Evolutionary conservation across 805 yeast species (phyloP).

Genomic region (Cephaloascus fragrans): DNA sequence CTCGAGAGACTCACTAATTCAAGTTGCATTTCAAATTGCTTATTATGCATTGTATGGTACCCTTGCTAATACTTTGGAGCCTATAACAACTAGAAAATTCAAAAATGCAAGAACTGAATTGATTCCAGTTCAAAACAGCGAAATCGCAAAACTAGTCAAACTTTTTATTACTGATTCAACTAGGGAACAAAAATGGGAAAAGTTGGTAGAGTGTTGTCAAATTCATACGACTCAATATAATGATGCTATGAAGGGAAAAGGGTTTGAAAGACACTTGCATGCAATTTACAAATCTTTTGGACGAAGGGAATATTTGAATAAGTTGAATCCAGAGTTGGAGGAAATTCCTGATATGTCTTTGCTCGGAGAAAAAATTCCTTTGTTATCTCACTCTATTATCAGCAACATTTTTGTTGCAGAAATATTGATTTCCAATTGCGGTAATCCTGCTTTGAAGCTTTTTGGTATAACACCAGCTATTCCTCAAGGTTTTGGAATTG

Average conservation of each 20-base stretch:
- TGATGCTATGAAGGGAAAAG: constrained; percentile 49
- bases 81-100: constrained; percentile 60
- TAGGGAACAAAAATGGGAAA: constrained; percentile 35
- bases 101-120: constrained; percentile 63
- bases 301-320: constrained; percentile 35
- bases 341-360: constrained; percentile 8
- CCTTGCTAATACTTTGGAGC: constrained; percentile 39
- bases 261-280: constrained; percentile 65
- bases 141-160: constrained; percentile 44
- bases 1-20: constrained; percentile 42
- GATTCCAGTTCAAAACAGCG: constrained; percentile 52
- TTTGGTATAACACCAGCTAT: constrained; percentile 55
- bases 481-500: constrained; percentile 50
- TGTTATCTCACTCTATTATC: not conserved
- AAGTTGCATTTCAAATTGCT: constrained; percentile 42
- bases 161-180: constrained; percentile 49
- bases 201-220: constrained; percentile 39
- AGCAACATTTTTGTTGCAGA: constrained; percentile 22
- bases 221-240: constrained; percentile 39
- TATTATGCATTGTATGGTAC: constrained; percentile 47
- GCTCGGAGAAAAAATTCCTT: not conserved
- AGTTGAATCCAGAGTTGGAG: constrained; percentile 33
- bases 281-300: constrained; percentile 50
- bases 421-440: constrained; percentile 41
- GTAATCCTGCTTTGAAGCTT: constrained; percentile 47